Evolutionary conservation across 805 yeast genomes (phyloP).

Genomic region (Debaryomyces hansenii): DNA sequence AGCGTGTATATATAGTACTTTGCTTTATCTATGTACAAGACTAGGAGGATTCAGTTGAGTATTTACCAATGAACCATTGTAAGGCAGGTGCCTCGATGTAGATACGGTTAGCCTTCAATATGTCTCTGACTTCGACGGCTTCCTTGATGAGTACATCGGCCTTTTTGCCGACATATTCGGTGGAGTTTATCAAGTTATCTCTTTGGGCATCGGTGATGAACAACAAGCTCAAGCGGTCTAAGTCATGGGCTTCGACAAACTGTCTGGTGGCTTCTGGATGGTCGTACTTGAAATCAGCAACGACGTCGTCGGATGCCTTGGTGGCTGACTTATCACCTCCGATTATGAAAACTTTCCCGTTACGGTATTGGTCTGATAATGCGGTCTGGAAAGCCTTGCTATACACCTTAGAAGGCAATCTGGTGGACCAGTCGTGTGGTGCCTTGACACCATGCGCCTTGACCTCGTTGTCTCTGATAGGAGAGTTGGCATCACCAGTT

Average conservation of each 20-base stretch:
- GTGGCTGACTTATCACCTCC: constrained; percentile 46
- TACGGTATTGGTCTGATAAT: constrained; percentile 73
- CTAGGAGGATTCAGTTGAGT: constrained; percentile 10
- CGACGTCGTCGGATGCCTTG: constrained; percentile 15
- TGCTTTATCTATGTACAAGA: too few relatives aligned
- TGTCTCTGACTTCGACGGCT: constrained; percentile 78
- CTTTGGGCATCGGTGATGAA: constrained; percentile 66
- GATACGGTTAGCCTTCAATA: constrained; percentile 75
- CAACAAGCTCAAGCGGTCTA: constrained; percentile 55
- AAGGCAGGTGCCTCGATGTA: constrained; percentile 73
- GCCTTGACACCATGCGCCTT: constrained; percentile 87
- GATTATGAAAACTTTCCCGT: constrained; percentile 68
- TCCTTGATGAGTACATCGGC: constrained; percentile 72
- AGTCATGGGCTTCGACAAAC: constrained; percentile 49
- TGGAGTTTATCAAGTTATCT: constrained; percentile 59
- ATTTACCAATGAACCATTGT: constrained; percentile 50
- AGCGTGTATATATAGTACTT: too few relatives aligned
- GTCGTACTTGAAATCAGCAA: constrained; percentile 38
- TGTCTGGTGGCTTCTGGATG: constrained; percentile 49
- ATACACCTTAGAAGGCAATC: constrained; percentile 72
- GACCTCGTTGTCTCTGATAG: constrained; percentile 86
- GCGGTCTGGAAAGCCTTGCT: constrained; percentile 78
- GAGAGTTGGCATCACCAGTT: constrained; percentile 94
- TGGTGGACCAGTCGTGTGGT: constrained; percentile 84
- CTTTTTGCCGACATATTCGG: constrained; percentile 50